A percentile compares a stretch with the other conserved stretches of the same genome.
Conservation (phyloP, 139 green algal genomes). For the Choricystis sp. region DNA sequence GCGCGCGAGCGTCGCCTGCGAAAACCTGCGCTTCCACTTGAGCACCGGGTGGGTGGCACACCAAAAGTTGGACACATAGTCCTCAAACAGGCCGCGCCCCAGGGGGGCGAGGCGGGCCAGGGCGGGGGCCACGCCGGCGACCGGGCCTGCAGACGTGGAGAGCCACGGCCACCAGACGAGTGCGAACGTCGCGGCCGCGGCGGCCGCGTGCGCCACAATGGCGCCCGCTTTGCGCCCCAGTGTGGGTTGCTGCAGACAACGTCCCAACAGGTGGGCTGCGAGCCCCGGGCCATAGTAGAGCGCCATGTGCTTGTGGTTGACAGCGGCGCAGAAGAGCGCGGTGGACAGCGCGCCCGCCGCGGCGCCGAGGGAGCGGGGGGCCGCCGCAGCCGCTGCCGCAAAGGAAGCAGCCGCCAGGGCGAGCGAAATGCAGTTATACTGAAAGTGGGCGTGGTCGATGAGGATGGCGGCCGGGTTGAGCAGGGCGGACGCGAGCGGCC, state of each 20-base stretch:
- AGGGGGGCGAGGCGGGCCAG: slow-evolving; percentile 13
- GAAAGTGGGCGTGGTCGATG: slow-evolving; percentile 97
- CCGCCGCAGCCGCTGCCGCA: slow-evolving; percentile 27
- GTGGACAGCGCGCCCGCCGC: slow-evolving; percentile 4
- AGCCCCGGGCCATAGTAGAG: slow-evolving; percentile 92
- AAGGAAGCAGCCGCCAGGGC: slow-evolving; percentile 32
- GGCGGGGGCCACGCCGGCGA: neutral
- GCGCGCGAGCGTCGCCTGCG: slow-evolving; percentile 18
- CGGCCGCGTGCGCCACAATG: slow-evolving; percentile 10
- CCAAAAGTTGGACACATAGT: slow-evolving; percentile 98
- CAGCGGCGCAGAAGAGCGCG: slow-evolving; percentile 55
- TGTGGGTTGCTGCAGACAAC: slow-evolving; percentile 31
- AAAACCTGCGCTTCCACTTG: slow-evolving; percentile 69
- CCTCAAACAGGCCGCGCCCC: slow-evolving; percentile 79
- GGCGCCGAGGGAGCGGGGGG: neutral
- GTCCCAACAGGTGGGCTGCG: slow-evolving; percentile 84
- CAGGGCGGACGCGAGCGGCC: slow-evolving; percentile 31
- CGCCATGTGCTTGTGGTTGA: slow-evolving; percentile 97
- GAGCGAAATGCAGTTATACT: slow-evolving; percentile 89
- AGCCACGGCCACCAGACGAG: slow-evolving; percentile 69
- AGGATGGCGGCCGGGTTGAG: slow-evolving; percentile 72
- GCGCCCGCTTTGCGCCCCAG: slow-evolving; percentile 7
- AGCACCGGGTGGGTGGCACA: slow-evolving; percentile 58
- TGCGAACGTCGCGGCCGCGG: slow-evolving; percentile 48
- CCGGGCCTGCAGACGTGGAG: neutral